Conservation (phyloP, 257 asterid genomes). For the Gardenia jasminoides region DNA sequence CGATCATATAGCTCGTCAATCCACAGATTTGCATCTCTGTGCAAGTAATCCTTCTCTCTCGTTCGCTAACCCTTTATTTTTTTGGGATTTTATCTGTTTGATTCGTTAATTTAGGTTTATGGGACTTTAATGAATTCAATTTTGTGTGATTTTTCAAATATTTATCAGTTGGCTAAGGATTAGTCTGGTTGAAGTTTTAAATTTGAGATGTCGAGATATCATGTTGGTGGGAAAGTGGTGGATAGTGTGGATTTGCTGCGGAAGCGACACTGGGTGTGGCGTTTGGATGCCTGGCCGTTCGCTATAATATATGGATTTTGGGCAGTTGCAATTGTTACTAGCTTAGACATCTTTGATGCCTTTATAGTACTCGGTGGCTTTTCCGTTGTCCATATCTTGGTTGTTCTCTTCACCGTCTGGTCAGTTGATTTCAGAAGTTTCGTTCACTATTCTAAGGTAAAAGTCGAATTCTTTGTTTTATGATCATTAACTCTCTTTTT, state of each 20-base stretch:
- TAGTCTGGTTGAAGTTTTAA: conserved; percentile 1
- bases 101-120: not conserved
- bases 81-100: not conserved
- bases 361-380: conserved; percentile 67
- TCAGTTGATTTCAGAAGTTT: conserved; percentile 85
- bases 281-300: conserved; percentile 88
- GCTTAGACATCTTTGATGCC: conserved; percentile 80
- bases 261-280: conserved; percentile 86
- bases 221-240: conserved; percentile 95
- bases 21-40: not conserved
- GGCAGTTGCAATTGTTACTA: conserved; percentile 70
- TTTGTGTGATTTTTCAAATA: not conserved
- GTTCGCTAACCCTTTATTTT: not conserved
- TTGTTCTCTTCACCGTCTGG: conserved; percentile 93
- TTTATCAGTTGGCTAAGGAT: conserved; percentile 2
- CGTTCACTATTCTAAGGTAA: conserved; percentile 80
- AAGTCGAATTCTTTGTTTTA: not conserved
- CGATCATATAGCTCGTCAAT: not conserved
- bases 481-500: not conserved
- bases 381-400: conserved; percentile 57
- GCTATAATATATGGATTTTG: conserved; percentile 65
- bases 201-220: conserved; percentile 63
- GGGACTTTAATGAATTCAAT: not conserved
- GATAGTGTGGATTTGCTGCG: conserved; percentile 78
- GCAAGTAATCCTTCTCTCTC: not conserved